Evolutionary conservation across 257 asterid species (phyloP).

Genomic region (Scutellaria baicalensis): DNA sequence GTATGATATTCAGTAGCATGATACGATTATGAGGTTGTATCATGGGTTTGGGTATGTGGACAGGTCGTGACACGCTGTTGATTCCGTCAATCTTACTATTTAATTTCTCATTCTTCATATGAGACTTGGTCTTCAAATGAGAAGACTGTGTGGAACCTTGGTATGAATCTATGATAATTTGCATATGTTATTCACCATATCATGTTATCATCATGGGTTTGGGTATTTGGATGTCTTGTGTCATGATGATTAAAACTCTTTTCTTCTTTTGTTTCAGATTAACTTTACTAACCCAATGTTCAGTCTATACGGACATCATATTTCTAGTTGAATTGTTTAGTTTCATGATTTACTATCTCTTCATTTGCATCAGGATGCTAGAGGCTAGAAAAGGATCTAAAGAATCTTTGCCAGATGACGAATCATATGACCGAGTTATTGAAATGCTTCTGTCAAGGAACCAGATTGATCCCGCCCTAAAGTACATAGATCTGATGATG

Average conservation of each 20-base stretch:
- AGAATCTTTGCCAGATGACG: conserved; percentile 77
- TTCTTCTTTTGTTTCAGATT: neutral
- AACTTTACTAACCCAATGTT: neutral
- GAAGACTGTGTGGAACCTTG: no score
- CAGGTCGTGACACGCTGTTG: no score
- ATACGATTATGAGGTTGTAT: no score
- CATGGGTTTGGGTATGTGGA: no score
- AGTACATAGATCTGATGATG: conserved; percentile 50
- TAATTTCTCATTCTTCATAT: no score
- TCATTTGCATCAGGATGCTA: conserved; percentile 68
- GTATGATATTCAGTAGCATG: no score
- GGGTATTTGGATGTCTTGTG: neutral
- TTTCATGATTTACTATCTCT: conserved; percentile 13
- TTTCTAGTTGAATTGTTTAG: neutral
- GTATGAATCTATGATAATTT: no score
- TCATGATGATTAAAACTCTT: neutral
- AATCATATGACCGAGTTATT: conserved; percentile 70
- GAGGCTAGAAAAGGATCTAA: conserved; percentile 52
- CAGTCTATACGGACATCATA: neutral
- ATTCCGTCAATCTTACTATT: no score
- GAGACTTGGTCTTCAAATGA: no score
- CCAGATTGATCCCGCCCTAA: conserved; percentile 62
- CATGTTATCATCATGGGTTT: neutral
- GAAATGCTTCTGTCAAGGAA: conserved; percentile 54
- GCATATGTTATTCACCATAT: no score